Evolutionary conservation across 345 rosid genomes (phyloP), one percentile per base, ranked within the genome.

Genomic region (Gossypium australe): DNA sequence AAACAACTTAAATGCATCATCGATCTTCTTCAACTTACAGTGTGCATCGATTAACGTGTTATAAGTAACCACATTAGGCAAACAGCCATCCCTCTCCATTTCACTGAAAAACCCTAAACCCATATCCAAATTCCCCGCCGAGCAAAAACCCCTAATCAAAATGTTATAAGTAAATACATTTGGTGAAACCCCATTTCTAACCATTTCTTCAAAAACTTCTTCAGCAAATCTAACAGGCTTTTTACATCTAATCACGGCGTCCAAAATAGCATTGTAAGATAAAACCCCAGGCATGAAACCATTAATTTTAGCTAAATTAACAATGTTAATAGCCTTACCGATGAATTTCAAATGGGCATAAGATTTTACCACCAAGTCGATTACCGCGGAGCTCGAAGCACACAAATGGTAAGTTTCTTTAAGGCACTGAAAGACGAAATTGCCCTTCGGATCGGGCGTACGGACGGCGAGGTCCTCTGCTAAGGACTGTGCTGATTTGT

Each of bases 281-380:
- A 94, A 83, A 51, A 90, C 89, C n/a, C 98, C 98, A 38, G 97
- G 98, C 97, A 94, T 90, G 34, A 90, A 90, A 52, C 97, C 98
- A 78, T 87, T 80, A 24, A 64, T 43, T 70, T 89, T 87, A 18
- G 96, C 96, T 27, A 86, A 79, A 81, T 74, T 79, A 17, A 94
- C 80, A 43, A 94, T 76, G 41, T 81, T 81, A 68, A 85, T 34
- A 75, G 94, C 95, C 81, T 92, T 86, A 71, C 87, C 92, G 22
- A 87, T 80, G 72, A 92, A 75, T 65, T 82, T 79, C 77, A 94
- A 47, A 56, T 82, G 82, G 34, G 96, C 86, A 78, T 89, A 94
- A 73, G 94, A 85, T 71, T 94, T 92, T 73, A 92, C 97, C 53
- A 90, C 96, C 78, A 92, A 74, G 82, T 94, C 98, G 76, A 94